These are phyloP conservation scores for Amaranthus tricolor DNA, from an alignment of 179 eudicot genomes.

Conservation along the genomic window DNA sequence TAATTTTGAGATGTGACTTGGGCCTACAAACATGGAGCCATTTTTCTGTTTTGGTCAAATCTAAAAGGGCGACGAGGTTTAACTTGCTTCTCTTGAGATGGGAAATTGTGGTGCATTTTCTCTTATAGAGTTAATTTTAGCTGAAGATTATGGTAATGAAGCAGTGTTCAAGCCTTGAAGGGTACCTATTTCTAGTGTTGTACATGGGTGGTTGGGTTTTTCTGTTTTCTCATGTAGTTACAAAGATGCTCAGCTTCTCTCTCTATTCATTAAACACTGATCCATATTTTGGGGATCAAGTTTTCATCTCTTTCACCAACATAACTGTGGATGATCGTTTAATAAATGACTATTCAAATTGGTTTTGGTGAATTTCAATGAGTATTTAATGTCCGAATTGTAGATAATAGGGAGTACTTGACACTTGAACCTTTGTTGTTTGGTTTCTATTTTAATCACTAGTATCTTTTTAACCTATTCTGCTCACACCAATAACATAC, in stretches of 20 bases:
- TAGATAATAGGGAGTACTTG: background rate
- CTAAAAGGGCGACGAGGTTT: background rate
- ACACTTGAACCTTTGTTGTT: background rate
- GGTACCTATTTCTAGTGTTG: background rate
- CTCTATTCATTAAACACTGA: too few species aligned
- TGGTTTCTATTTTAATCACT: background rate
- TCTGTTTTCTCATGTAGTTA: too few species aligned
- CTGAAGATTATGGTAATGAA: background rate
- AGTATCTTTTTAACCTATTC: background rate
- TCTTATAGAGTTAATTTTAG: background rate
- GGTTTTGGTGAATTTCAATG: background rate
- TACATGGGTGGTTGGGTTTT: too few species aligned
- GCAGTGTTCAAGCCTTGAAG: background rate
- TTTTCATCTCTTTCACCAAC: too few species aligned
- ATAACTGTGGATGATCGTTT: background rate
- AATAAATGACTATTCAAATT: background rate
- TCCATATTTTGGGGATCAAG: too few species aligned
- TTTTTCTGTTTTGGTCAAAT: background rate
- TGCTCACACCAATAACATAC: background rate
- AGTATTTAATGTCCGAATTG: background rate
- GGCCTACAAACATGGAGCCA: background rate
- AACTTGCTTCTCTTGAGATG: background rate
- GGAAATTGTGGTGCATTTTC: background rate
- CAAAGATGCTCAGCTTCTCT: too few species aligned
- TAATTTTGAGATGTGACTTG: background rate